Percentiles rank a stretch among this genome's conserved stretches.
Conservation (phyloP, 768 basidiomycete species). For the Termitomyces sp. region DNA sequence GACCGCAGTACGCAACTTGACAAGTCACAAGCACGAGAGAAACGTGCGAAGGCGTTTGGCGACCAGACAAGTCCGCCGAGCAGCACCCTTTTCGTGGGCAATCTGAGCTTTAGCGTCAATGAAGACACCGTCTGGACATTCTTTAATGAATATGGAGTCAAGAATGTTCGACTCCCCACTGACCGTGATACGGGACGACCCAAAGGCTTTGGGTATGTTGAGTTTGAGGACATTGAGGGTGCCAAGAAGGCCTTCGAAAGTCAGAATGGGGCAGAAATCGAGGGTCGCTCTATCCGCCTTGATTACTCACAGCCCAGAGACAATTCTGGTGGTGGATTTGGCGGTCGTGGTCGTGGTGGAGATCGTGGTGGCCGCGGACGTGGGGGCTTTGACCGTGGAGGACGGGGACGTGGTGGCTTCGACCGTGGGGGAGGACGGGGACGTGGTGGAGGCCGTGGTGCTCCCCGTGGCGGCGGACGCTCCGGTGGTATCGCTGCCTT, state of each 20-base stretch:
- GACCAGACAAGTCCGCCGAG: constrained; percentile 66
- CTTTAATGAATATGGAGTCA: constrained; percentile 87
- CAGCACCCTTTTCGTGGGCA: constrained; percentile 83
- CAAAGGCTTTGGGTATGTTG: constrained; percentile 97
- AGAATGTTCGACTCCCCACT: constrained; percentile 86
- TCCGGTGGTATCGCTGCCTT: constrained; percentile 60
- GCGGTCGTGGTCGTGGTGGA: constrained; percentile 23
- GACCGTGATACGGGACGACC: constrained; percentile 86
- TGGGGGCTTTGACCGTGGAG: constrained; percentile 18
- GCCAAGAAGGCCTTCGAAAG: constrained; percentile 79
- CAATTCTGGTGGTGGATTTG: constrained; percentile 16
- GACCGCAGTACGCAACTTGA: constrained; percentile 70
- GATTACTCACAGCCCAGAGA: constrained; percentile 87
- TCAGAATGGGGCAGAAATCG: constrained; percentile 67
- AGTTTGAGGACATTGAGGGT: constrained; percentile 76
- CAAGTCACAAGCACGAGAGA: constrained; percentile 52
- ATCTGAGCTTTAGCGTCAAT: constrained; percentile 72
- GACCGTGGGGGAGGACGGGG: constrained; percentile 34
- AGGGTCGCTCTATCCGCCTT: constrained; percentile 74
- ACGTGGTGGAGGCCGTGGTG: constrained; percentile 38
- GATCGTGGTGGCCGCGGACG: constrained; percentile 30
- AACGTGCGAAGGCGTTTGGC: constrained; percentile 71
- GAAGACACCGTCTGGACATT: constrained; percentile 88
- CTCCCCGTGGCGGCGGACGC: constrained; percentile 42
- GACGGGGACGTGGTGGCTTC: constrained; percentile 37